Base-by-base conservation (phyloP, 148 eudicot genomes). In the Simmondsia chinensis region DNA sequence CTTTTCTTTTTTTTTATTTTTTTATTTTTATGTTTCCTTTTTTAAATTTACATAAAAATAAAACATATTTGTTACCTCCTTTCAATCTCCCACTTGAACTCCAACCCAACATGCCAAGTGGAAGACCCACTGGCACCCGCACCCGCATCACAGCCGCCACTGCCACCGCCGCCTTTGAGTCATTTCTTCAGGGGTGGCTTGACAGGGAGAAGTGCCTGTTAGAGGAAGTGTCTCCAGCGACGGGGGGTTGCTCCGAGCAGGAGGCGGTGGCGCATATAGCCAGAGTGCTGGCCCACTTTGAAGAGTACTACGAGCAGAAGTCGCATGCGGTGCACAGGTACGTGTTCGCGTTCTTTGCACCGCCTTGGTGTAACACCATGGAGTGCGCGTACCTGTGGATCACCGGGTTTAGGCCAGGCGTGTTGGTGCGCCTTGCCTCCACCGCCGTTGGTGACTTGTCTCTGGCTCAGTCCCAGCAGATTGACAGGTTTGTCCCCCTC, bases 381-480 rank as follows among this genome's bases (percentile, higher is more conserved):
- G 80, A 69, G 54, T 54, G 77, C 26, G 61, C 71, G 14, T 66
- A 56, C 40, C 47, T 61, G 26, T 72, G 83, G 80, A 16, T 77
- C 7, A 50, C 65, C 44, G 84, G 84, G 50, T 73, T 66, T 38
- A 56, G 64, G 12, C 80, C 84, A 21, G 39, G 51, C 2, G 41
- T 57, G 8, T 46, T 68, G 1, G 39, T 69, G 11, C 37, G 46
- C 8, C 57, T 77, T 38, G 63, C 64, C 1, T 34, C 35, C 15
- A 53, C 39, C 59, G 43, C 69, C 21, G 74, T 63, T 17, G 3
- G 3, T 15, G 73, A 71, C 24, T 35, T 81, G 11, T 29, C 63
- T 0, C 28, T 61, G 16, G 56, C 57, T 0, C 84, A 81, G 21
- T 17, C 5, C 20, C 45, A 11, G 43, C 29, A 47, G 25, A 38